Conservation (phyloP, 495 filamentous ascomycete genomes). For the Endocarpon pusillum region DNA sequence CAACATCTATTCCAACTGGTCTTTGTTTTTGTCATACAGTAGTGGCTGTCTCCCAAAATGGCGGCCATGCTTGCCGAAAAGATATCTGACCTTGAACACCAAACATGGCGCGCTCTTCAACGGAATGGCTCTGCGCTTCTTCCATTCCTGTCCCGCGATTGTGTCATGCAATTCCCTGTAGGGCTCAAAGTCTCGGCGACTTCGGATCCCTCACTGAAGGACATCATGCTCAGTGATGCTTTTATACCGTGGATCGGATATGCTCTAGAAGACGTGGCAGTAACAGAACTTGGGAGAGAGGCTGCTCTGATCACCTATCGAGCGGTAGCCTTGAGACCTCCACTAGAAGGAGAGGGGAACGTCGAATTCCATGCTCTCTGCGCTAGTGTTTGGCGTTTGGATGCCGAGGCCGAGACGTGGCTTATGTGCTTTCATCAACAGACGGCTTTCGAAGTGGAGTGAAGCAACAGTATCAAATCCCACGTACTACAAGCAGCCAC, state of each 20-base stretch:
- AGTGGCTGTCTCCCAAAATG: constrained; percentile 13
- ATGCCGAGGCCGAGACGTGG: not conserved
- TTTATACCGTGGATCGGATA: constrained; percentile 1
- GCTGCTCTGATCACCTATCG: not conserved
- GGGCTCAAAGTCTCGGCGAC: not conserved
- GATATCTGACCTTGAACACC: not conserved
- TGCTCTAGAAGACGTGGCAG: not conserved
- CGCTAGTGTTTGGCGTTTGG: not conserved
- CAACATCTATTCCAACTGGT: too few relatives aligned
- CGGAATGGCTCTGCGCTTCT: not conserved
- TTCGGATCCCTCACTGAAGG: not conserved
- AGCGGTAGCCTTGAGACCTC: not conserved
- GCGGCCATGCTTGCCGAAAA: too few relatives aligned
- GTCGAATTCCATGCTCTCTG: not conserved
- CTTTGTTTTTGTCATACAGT: constrained; percentile 15
- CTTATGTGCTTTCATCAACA: constrained; percentile 2
- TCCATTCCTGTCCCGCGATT: constrained; percentile 1
- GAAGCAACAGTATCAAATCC: too few relatives aligned
- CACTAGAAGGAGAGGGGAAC: not conserved
- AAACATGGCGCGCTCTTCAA: constrained; percentile 2
- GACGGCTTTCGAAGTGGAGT: too few relatives aligned
- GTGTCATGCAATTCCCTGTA: constrained; percentile 1
- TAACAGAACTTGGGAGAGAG: not conserved
- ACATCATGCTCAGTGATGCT: constrained; percentile 1
- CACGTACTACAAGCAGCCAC: too few relatives aligned